Evolutionary conservation across 768 basidiomycete species (phyloP).

Genomic region (Tremella yokohamensis): DNA sequence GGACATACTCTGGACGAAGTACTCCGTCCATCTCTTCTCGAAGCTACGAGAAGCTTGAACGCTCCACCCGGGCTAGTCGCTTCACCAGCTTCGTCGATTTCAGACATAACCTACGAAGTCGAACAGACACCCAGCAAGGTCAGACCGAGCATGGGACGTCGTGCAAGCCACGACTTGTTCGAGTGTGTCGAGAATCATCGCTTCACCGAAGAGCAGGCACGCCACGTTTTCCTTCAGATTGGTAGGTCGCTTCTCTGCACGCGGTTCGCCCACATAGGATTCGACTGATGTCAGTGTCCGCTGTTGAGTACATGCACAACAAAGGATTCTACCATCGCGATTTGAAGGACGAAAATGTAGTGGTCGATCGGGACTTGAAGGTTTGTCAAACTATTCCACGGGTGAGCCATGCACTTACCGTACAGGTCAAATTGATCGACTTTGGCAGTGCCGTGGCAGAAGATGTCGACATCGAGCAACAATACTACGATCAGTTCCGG

Average conservation of each 20-base stretch:
- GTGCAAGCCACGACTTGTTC: constrained; percentile 86
- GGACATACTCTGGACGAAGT: constrained; percentile 8
- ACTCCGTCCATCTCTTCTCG: constrained; percentile 8
- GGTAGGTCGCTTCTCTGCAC: constrained; percentile 33
- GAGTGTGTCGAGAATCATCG: constrained; percentile 90
- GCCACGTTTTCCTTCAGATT: constrained; percentile 80
- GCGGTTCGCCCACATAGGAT: background rate
- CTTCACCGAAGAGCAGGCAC: constrained; percentile 71
- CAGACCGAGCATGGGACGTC: constrained; percentile 56
- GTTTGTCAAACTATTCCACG: constrained; percentile 8
- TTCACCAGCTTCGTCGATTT: no score
- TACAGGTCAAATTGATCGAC: constrained; percentile 87
- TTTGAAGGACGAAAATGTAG: constrained; percentile 55
- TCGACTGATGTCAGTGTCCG: constrained; percentile 61
- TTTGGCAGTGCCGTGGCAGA: constrained; percentile 84
- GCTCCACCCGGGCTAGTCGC: background rate
- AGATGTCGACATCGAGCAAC: constrained; percentile 62
- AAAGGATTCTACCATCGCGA: constrained; percentile 53
- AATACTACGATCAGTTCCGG: constrained; percentile 67
- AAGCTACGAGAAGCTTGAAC: background rate
- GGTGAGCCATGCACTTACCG: background rate
- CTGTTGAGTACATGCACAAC: constrained; percentile 66
- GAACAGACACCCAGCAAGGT: background rate
- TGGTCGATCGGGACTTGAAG: constrained; percentile 58
- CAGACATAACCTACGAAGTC: no score